Percentiles rank a stretch among this genome's conserved stretches.
phyloP scores from a whole-genome alignment of 305 asterid species.

The Solanum hybrid region DNA sequence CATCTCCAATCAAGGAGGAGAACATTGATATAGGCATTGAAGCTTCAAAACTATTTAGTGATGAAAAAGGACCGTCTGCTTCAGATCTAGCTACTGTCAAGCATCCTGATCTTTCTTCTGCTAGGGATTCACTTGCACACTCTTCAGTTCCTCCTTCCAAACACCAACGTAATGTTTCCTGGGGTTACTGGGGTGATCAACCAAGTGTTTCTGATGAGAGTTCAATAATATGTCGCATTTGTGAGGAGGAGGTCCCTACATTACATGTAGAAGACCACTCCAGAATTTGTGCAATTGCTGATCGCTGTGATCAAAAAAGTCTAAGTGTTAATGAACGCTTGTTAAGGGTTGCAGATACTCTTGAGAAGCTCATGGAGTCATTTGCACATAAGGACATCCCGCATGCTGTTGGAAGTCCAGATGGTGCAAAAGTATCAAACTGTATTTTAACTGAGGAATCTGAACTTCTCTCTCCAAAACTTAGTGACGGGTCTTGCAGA shows the following conservation, averaged over 20 bases:
- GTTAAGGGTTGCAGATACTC: constrained; percentile 71
- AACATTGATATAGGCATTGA: constrained; percentile 32
- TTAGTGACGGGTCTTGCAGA: constrained; percentile 93
- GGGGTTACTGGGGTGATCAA: constrained; percentile 99
- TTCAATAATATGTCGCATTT: constrained; percentile 94
- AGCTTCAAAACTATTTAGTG: constrained; percentile 38
- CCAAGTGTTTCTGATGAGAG: constrained; percentile 72
- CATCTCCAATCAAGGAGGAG: constrained; percentile 34
- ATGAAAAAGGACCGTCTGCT: constrained; percentile 31
- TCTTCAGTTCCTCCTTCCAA: constrained; percentile 45
- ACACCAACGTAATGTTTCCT: constrained; percentile 83
- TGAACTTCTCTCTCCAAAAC: constrained; percentile 84
- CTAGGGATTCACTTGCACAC: constrained; percentile 52
- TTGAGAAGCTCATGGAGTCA: constrained; percentile 90
- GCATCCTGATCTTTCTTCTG: constrained; percentile 46
- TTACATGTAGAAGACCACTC: constrained; percentile 97
- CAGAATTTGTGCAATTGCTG: constrained; percentile 92
- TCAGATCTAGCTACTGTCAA: constrained; percentile 48
- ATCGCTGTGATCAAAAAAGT: constrained; percentile 95
- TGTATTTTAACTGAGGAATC: constrained; percentile 78
- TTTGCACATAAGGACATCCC: constrained; percentile 62
- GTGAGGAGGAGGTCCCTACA: constrained; percentile 97
- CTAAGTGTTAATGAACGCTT: constrained; percentile 86
- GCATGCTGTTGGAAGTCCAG: constrained; percentile 64
- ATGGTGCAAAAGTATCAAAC: constrained; percentile 71